Percentiles rank a stretch among this genome's conserved stretches.
These are phyloP conservation scores for Elaphomyces granulatus DNA, from an alignment of 495 filamentous ascomycete species.

Conservation along the genomic window DNA sequence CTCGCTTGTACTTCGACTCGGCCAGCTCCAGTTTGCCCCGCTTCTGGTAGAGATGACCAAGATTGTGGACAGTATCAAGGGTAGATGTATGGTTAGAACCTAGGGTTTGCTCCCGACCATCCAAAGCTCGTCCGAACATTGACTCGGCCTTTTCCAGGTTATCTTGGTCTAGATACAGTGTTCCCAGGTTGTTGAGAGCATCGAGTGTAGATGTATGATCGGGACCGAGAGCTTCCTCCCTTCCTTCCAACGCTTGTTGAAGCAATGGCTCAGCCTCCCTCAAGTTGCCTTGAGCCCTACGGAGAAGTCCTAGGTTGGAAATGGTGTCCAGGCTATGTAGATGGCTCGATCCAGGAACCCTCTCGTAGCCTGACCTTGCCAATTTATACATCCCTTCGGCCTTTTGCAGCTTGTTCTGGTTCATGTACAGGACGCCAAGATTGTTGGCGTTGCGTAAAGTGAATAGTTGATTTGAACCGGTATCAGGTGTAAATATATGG, in stretches of 20 bases:
- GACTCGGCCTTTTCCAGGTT: constrained; percentile 12
- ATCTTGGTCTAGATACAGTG: constrained; percentile 7
- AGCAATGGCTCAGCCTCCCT: constrained; percentile 21
- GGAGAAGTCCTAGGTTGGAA: constrained; percentile 14
- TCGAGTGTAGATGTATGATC: constrained; percentile 20
- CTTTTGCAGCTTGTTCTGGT: constrained; percentile 8
- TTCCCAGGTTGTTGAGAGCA: constrained; percentile 14
- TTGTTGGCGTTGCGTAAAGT: too few relatives aligned
- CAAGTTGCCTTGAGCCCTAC: constrained; percentile 14
- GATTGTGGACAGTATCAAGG: constrained; percentile 18
- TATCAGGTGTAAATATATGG: too few relatives aligned
- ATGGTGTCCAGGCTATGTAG: constrained; percentile 15
- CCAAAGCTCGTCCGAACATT: constrained; percentile 5
- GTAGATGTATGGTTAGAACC: constrained; percentile 23
- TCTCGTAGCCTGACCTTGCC: constrained; percentile 13
- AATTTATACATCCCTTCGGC: constrained; percentile 9
- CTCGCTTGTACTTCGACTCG: constrained; percentile 11
- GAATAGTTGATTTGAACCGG: too few relatives aligned
- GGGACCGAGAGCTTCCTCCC: constrained; percentile 13
- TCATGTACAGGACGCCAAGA: constrained; percentile 8
- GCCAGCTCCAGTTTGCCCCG: constrained; percentile 24
- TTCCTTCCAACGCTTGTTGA: constrained; percentile 18
- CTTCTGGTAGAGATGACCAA: constrained; percentile 18
- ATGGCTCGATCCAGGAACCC: constrained; percentile 15
- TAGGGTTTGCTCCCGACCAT: constrained; percentile 15